phyloP scores from a whole-genome alignment of 495 filamentous ascomycete genomes.

The Annulohypoxylon stygium region DNA sequence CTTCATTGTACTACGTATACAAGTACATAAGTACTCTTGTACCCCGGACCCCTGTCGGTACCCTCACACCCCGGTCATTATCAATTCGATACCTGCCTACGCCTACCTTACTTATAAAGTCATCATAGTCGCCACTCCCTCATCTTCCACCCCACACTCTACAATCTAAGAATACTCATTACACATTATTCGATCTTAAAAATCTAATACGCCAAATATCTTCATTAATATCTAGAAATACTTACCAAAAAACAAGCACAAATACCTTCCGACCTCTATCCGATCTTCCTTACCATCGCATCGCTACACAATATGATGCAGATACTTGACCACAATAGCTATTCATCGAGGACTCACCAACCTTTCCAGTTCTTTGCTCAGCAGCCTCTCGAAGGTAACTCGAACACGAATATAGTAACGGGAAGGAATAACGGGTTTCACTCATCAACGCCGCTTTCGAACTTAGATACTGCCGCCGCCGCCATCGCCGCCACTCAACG shows the following conservation, averaged over 20 bases:
- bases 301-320: conserved; percentile 46
- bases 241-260: conserved; percentile 20
- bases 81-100: conserved; percentile 25
- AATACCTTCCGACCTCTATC: conserved; percentile 17
- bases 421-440: conserved; percentile 28
- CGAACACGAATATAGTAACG: conserved; percentile 29
- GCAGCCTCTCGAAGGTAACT: conserved; percentile 30
- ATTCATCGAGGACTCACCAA: conserved; percentile 35
- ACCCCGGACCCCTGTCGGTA: conserved; percentile 27
- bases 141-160: conserved; percentile 41
- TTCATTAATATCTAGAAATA: conserved; percentile 28
- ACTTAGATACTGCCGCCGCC: conserved; percentile 56
- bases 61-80: conserved; percentile 25
- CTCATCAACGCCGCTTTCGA: conserved; percentile 49
- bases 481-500: conserved; percentile 49
- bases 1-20: conserved; percentile 36
- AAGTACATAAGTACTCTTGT: conserved; percentile 26
- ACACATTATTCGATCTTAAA: conserved; percentile 17
- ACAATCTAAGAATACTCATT: conserved; percentile 20
- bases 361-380: conserved; percentile 37
- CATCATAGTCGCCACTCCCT: conserved; percentile 42
- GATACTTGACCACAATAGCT: conserved; percentile 45
- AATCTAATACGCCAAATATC: conserved; percentile 31
- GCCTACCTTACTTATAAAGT: conserved; percentile 24
- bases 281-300: conserved; percentile 28